Evolutionary conservation across 164 flowering plant species (phyloP).

Genomic region (grape (Vitis vinifera)): DNA sequence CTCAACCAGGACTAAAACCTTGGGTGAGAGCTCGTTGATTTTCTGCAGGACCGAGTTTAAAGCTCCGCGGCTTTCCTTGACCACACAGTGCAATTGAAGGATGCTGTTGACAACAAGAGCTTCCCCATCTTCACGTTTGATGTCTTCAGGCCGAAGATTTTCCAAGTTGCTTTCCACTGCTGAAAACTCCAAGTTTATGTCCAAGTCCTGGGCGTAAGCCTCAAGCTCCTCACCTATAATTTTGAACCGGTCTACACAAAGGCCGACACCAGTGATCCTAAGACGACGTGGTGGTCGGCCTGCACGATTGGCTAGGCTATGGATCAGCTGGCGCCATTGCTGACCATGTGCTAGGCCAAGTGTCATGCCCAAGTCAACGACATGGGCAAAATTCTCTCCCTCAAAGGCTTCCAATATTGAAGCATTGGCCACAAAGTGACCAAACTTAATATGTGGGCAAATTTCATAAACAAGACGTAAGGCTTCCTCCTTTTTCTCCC

Average conservation of each 20-base stretch:
- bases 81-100: slow-evolving; percentile 60
- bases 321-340: slow-evolving; percentile 52
- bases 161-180: slow-evolving; percentile 52
- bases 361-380: slow-evolving; percentile 65
- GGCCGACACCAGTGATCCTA: slow-evolving; percentile 50
- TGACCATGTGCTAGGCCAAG: slow-evolving; percentile 53
- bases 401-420: slow-evolving; percentile 67
- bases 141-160: slow-evolving; percentile 35
- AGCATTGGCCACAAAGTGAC: slow-evolving; percentile 58
- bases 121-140: slow-evolving; percentile 33
- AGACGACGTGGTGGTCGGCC: slow-evolving; percentile 37
- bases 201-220: slow-evolving; percentile 34
- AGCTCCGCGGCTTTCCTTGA: slow-evolving; percentile 67
- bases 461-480: slow-evolving; percentile 51
- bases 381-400: slow-evolving; percentile 66
- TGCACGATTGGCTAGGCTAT: slow-evolving; percentile 48
- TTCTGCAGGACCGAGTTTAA: slow-evolving; percentile 52
- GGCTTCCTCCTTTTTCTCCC: slow-evolving; percentile 52
- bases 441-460: slow-evolving; percentile 59
- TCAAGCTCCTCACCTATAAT: slow-evolving; percentile 43
- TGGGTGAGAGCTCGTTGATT: slow-evolving; percentile 49
- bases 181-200: slow-evolving; percentile 43
- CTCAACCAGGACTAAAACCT: slow-evolving; percentile 46
- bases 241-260: slow-evolving; percentile 21
- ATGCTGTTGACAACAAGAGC: slow-evolving; percentile 56